Evolutionary conservation across 495 filamentous ascomycete genomes (phyloP), one percentile per base, ranked within the genome.

Genomic region (Barbatosphaeria neglecta): DNA sequence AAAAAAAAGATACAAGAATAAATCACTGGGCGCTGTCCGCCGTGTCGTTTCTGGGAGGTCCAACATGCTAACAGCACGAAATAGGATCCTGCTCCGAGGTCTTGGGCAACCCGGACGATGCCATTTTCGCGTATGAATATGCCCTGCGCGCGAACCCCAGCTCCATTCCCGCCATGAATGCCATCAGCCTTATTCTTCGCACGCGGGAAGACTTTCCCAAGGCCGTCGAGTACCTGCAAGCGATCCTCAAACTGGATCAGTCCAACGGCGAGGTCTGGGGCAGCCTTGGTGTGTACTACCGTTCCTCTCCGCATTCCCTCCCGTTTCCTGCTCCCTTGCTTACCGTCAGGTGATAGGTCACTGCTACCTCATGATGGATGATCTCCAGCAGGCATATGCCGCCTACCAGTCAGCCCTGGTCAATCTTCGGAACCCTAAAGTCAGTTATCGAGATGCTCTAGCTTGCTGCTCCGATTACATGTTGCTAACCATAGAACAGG

Each of bases 321-420:
- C 37, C 41, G 5, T 20, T 3, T 22, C 13, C 11, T 20, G 41
- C 11, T 31, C 3, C 10, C 17, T 22, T 42, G 41, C 48, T 60
- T 46, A 58, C 37, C 3, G 6, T n/a, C 6, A 11, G 3, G 28
- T n/a, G 40, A 6, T 55, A 84, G 87, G 90, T 3, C 93, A 97
- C 65, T 97, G 92, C 63, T 93, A 87, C 57, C 72, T 99, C 19
- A 99, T 99, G 92, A 95, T 97, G 89, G 92, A 99, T 52, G 90
- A 99, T 54, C 63, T 99, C 25, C 92, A 97, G 63, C 86, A 96
- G 57, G 92, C 92, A 2, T 99, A 99, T 61, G 83, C 84, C n/a
- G 93, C 92, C 2, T 99, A 99, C 59, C 92, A 99, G 61, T 84
- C 89, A 56, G 92, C 92, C 11, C 67, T 99, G 13, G 90, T 95